phyloP scores from a whole-genome alignment of 2,329 filamentous ascomycete species.

The Pyrenochaeta sp. region DNA sequence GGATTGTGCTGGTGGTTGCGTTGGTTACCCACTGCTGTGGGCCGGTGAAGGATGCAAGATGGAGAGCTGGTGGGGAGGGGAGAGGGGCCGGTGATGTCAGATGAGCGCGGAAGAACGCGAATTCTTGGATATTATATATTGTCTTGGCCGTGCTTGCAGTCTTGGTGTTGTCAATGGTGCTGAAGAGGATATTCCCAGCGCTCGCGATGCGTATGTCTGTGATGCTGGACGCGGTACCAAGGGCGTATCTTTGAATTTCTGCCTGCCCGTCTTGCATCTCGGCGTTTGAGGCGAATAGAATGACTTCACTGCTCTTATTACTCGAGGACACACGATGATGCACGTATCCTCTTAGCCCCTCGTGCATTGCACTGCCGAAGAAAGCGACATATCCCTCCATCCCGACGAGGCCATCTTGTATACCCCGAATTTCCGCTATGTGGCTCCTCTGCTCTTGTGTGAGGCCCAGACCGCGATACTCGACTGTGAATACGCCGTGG shows the following conservation, averaged over 20 bases:
- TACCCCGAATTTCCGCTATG: conserved; percentile 1
- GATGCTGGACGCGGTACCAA: conserved; percentile 3
- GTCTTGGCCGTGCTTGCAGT: no score
- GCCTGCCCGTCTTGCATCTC: conserved; percentile 9
- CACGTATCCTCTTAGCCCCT: conserved; percentile 30
- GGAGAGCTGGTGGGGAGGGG: not conserved
- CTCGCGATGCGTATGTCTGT: conserved; percentile 16
- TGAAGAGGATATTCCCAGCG: conserved; percentile 6
- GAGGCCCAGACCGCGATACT: conserved; percentile 31
- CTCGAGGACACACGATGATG: no score
- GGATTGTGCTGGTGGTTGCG: conserved; percentile 30
- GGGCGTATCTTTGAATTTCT: conserved; percentile 3
- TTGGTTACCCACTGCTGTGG: conserved; percentile 17
- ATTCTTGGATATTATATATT: conserved; percentile 3
- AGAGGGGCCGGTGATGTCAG: not conserved
- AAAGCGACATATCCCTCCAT: conserved; percentile 5
- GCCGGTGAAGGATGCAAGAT: conserved; percentile 7
- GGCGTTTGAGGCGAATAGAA: conserved; percentile 15
- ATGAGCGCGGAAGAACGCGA: not conserved
- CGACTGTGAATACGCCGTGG: conserved; percentile 3
- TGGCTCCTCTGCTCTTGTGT: conserved; percentile 9
- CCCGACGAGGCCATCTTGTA: conserved; percentile 2
- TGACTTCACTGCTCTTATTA: no score
- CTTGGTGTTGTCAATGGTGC: no score
- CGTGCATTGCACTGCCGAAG: conserved; percentile 31